These are phyloP conservation scores for Talaromyces rugulosus DNA, from an alignment of 2,329 filamentous ascomycete genomes.

Conservation along the genomic window DNA sequence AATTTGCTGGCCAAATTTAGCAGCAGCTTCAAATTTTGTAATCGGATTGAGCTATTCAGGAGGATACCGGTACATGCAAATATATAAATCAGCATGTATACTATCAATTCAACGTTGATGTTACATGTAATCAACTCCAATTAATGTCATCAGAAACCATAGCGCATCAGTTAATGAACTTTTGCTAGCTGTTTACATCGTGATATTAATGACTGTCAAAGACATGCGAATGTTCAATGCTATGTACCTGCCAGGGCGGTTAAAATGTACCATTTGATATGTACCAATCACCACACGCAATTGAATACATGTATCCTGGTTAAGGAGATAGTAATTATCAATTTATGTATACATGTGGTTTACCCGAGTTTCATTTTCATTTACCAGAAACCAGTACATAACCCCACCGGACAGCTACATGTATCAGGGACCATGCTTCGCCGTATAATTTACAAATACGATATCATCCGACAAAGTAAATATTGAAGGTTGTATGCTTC, in stretches of 20 bases:
- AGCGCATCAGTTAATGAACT: not conserved
- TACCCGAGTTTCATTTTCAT: no score
- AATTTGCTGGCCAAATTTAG: not conserved
- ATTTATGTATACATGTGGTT: not conserved
- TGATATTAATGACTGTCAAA: not conserved
- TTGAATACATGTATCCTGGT: not conserved
- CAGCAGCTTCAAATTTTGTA: not conserved
- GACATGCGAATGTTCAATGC: not conserved
- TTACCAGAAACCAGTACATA: no score
- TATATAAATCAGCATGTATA: not conserved
- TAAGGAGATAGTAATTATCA: no score
- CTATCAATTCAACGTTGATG: not conserved
- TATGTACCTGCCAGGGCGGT: not conserved
- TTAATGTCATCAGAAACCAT: not conserved
- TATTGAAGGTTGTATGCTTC: not conserved
- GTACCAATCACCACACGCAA: not conserved
- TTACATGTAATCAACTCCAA: not conserved
- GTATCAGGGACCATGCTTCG: no score
- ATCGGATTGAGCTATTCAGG: not conserved
- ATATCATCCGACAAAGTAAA: not conserved
- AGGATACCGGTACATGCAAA: not conserved
- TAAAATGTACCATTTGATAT: no score
- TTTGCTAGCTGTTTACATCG: not conserved
- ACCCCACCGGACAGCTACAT: not conserved
- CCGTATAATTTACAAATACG: not conserved